Conservation (phyloP, 1,139 yeast species). For the Chernovozyma sophiae-reginae region DNA sequence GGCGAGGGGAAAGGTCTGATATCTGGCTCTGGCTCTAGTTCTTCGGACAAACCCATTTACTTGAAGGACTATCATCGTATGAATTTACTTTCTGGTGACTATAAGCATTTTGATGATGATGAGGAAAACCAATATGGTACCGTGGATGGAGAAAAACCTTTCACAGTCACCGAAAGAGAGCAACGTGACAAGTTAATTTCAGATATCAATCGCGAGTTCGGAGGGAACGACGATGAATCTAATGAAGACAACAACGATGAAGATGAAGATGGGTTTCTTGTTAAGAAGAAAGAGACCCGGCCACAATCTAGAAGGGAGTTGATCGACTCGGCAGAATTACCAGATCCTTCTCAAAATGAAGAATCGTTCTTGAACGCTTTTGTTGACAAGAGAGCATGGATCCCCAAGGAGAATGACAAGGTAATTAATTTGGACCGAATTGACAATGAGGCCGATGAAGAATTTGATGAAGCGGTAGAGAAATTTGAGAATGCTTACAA, state of each 20-base stretch:
- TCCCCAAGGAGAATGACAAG: slow-evolving; percentile 60
- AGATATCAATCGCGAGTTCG: slow-evolving; percentile 70
- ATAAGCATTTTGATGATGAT: slow-evolving; percentile 46
- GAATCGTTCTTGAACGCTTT: slow-evolving; percentile 71
- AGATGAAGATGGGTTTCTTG: slow-evolving; percentile 48
- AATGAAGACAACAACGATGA: slow-evolving; percentile 36
- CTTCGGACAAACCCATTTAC: slow-evolving; percentile 56
- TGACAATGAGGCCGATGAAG: slow-evolving; percentile 71
- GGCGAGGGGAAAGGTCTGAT: slow-evolving; percentile 23
- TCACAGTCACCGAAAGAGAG: slow-evolving; percentile 68
- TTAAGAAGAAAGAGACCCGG: slow-evolving; percentile 49
- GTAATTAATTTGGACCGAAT: slow-evolving; percentile 51
- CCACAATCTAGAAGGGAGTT: slow-evolving; percentile 9
- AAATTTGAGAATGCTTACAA: slow-evolving; percentile 89
- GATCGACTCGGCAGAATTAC: slow-evolving; percentile 31
- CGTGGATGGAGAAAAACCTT: slow-evolving; percentile 59
- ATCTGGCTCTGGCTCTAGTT: slow-evolving; percentile 9
- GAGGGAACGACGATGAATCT: slow-evolving; percentile 38
- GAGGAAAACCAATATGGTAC: slow-evolving; percentile 37
- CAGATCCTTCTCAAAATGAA: slow-evolving; percentile 65
- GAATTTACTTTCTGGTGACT: slow-evolving; percentile 63
- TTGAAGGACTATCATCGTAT: slow-evolving; percentile 90
- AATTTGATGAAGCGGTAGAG: slow-evolving; percentile 90
- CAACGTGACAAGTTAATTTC: slow-evolving; percentile 67
- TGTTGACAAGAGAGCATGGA: slow-evolving; percentile 81